A percentile compares a stretch with the other conserved stretches of the same genome.
These are phyloP conservation scores for Platanthera zijinensis DNA, from an alignment of 106 monocot species.

Conservation along the genomic window DNA sequence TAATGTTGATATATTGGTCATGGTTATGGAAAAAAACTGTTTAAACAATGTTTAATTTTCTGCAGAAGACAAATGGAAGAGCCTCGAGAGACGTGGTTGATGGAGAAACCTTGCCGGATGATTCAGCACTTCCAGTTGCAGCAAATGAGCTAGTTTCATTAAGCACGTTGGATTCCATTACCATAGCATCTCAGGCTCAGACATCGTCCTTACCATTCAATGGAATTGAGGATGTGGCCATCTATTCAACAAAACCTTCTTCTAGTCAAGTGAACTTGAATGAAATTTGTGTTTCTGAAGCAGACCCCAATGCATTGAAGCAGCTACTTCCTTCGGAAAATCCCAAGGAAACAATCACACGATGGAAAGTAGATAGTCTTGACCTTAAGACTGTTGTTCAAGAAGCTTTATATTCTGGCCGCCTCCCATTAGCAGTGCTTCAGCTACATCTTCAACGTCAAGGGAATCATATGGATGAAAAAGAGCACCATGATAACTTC, in stretches of 20 bases:
- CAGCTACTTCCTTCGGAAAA: conserved; percentile 40
- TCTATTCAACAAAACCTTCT: conserved; percentile 28
- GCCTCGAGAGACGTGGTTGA: conserved; percentile 30
- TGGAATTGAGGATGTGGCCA: conserved; percentile 15
- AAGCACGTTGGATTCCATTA: conserved; percentile 7
- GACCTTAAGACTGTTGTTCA: conserved; percentile 66
- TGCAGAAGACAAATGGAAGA: conserved; percentile 34
- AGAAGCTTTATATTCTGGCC: conserved; percentile 75
- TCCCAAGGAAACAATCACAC: conserved; percentile 65
- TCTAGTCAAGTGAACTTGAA: conserved; percentile 4
- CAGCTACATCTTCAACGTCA: conserved; percentile 65
- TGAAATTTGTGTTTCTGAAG: conserved; percentile 14
- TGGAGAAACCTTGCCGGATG: conserved; percentile 22
- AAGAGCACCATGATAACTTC: conserved; percentile 58
- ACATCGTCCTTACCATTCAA: conserved; percentile 11
- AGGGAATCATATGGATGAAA: conserved; percentile 33
- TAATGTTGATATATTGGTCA: neutral
- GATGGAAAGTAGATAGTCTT: conserved; percentile 65
- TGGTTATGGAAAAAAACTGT: neutral
- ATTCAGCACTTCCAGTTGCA: conserved; percentile 28
- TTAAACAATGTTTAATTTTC: conserved; percentile 11
- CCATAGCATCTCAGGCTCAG: conserved; percentile 13
- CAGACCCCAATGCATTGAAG: conserved; percentile 13
- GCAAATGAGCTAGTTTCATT: conserved; percentile 12
- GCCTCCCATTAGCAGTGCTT: conserved; percentile 82